Conservation (phyloP, 2,329 filamentous ascomycete genomes). For the Apiospora sp. region DNA sequence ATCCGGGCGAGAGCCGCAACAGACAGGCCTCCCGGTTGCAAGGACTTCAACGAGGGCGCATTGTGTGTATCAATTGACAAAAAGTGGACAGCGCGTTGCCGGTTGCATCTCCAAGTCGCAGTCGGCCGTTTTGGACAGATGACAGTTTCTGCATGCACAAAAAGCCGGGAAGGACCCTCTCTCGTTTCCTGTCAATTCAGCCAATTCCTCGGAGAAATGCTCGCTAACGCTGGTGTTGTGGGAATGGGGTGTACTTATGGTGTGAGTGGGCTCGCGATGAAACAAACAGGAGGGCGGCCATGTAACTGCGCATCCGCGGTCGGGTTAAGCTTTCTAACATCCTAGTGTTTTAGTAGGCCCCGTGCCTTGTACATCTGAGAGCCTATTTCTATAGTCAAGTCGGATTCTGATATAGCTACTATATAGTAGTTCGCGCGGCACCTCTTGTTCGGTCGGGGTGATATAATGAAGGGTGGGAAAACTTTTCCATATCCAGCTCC, state of each 20-base stretch:
- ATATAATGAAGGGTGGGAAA: not conserved
- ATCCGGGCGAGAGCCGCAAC: not conserved
- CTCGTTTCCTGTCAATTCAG: conserved; percentile 1
- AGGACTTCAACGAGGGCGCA: not conserved
- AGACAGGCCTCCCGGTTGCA: not conserved
- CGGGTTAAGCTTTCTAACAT: conserved; percentile 19
- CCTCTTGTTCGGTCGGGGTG: not conserved
- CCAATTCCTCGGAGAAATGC: not conserved
- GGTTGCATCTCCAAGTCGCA: not conserved
- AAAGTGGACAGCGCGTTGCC: not conserved
- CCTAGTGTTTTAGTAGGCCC: conserved; percentile 1
- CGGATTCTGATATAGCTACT: not conserved
- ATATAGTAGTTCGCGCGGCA: not conserved
- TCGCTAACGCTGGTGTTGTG: not conserved
- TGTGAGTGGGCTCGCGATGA: not conserved
- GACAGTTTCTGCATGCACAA: not conserved
- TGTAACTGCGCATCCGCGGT: not conserved
- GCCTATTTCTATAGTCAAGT: not conserved
- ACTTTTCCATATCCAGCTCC: no score
- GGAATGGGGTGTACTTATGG: not conserved
- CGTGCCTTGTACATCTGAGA: not conserved
- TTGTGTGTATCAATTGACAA: not conserved
- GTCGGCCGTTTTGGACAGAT: not conserved
- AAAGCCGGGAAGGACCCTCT: not conserved
- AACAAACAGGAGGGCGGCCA: not conserved